phyloP scores from a whole-genome alignment of 345 rosid species.

The Pistacia atlantica region DNA sequence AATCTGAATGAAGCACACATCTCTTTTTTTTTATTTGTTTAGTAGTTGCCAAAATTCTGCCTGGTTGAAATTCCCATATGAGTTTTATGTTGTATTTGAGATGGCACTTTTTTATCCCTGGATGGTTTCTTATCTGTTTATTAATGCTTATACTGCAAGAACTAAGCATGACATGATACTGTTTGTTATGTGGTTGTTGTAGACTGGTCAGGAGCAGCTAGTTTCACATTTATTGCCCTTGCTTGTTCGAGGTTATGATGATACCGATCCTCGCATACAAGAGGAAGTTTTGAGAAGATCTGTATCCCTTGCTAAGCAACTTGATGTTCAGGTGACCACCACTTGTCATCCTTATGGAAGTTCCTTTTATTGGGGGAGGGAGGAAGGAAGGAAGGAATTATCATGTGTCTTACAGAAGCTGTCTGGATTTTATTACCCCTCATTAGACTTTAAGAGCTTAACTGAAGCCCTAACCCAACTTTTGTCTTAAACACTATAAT shows the following conservation, averaged over 20 bases:
- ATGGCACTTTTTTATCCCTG: neutral
- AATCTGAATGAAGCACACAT: neutral
- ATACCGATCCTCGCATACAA: constrained; percentile 92
- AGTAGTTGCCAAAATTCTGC: neutral
- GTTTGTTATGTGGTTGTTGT: constrained; percentile 32
- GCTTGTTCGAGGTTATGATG: constrained; percentile 92
- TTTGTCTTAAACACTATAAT: neutral
- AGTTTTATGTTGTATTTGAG: neutral
- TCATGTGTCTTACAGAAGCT: neutral
- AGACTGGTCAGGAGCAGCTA: constrained; percentile 76
- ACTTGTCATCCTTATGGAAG: constrained; percentile 1
- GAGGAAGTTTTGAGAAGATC: constrained; percentile 90
- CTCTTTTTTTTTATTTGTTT: neutral
- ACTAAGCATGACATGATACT: constrained; percentile 9
- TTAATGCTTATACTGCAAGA: neutral
- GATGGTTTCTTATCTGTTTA: neutral
- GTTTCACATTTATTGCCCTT: constrained; percentile 73
- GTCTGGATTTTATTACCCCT: neutral
- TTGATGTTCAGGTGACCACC: constrained; percentile 77
- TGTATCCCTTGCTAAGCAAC: constrained; percentile 67
- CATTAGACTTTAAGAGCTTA: too few relatives aligned
- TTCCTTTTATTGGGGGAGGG: neutral
- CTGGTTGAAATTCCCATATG: neutral
- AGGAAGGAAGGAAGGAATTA: too few relatives aligned
- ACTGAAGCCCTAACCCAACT: neutral